phyloP scores from a whole-genome alignment of 2,329 filamentous ascomycete genomes.

The Zopfia rhizophila region DNA sequence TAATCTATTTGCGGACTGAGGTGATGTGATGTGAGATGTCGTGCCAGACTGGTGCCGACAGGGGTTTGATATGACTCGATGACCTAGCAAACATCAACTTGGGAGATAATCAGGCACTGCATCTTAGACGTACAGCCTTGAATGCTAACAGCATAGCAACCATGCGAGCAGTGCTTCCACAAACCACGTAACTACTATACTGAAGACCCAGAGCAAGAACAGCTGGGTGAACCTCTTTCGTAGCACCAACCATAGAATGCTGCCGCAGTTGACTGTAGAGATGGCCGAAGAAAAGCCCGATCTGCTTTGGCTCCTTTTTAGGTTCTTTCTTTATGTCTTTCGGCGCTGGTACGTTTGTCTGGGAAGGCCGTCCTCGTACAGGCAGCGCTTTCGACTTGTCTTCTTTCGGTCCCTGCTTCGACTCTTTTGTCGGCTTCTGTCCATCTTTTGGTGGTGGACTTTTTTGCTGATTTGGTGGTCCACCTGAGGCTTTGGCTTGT shows the following conservation, averaged over 20 bases:
- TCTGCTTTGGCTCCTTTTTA: slow-evolving; percentile 64
- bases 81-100: slow-evolving; percentile 65
- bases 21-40: slow-evolving; percentile 90
- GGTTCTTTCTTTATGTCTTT: slow-evolving; percentile 46
- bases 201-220: slow-evolving; percentile 88
- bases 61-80: slow-evolving; percentile 94
- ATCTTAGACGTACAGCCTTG: slow-evolving; percentile 73
- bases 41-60: slow-evolving; percentile 81
- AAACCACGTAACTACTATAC: slow-evolving; percentile 87
- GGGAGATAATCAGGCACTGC: background rate
- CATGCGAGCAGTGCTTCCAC: slow-evolving; percentile 87
- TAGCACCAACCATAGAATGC: slow-evolving; percentile 67
- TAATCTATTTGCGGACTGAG: slow-evolving; percentile 97
- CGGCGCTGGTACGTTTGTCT: slow-evolving; percentile 37
- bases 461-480: slow-evolving; percentile 51
- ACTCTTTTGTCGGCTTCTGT: slow-evolving; percentile 48
- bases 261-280: slow-evolving; percentile 80
- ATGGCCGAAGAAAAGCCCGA: slow-evolving; percentile 76
- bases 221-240: slow-evolving; percentile 83
- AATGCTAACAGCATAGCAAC: slow-evolving; percentile 90
- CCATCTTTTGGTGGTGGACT: slow-evolving; percentile 37
- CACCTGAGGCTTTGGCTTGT: slow-evolving; percentile 65
- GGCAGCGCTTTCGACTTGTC: slow-evolving; percentile 46
- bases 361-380: slow-evolving; percentile 43
- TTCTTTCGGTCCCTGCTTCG: slow-evolving; percentile 46